Evolutionary conservation across 225 moss, liverwort and hornwort species (phyloP), one percentile per base, ranked within the genome.

Genomic region (Asterella californica): DNA sequence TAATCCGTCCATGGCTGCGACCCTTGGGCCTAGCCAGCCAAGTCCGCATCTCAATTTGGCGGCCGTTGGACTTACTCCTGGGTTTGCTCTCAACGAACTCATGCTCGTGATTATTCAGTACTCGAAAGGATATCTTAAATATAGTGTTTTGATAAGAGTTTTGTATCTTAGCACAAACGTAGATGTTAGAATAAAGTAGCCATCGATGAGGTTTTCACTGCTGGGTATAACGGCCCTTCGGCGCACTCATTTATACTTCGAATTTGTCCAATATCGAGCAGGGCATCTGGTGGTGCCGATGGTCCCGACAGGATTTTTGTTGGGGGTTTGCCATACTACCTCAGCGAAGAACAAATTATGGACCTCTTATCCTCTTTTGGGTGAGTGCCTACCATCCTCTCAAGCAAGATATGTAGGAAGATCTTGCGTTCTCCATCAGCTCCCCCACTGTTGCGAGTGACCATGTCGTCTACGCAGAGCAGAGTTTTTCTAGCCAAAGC

Each of bases 291-390:
- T 75, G 99, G 99, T 73, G 95, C 99, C 18, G 99, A 99, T 85
- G 99, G 99, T 4, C 99, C 99, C 68, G 99, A 99, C 69, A 93
- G 99, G 48, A 95, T 99, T 64, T 99, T 99, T 89, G 99, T 99
- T 6, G 99, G 99, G 66, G 99, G 99, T 54, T 86, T 99, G 38
- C 99, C 99, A 2, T 99, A 99, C 73, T 95, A 95, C 81, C 81
- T 99, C 50, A 99, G 91, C 34, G 99, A 99, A 84, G 93, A 91
- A 78, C 93, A 99, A 79, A 99, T 99, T n/a, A 99, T 91, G 81
- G 95, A 95, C 72, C 88, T 99, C 72, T 90, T 99, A 1, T 93
- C 92, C 68, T 95, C 99, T 36, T 99, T 99, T 83, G 99, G 99
- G 99, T 95, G 85, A 79, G 84, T 78, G 59, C 54, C 52, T 68